Conservation (phyloP, 2,329 filamentous ascomycete species). For the Cercospora sojina region DNA sequence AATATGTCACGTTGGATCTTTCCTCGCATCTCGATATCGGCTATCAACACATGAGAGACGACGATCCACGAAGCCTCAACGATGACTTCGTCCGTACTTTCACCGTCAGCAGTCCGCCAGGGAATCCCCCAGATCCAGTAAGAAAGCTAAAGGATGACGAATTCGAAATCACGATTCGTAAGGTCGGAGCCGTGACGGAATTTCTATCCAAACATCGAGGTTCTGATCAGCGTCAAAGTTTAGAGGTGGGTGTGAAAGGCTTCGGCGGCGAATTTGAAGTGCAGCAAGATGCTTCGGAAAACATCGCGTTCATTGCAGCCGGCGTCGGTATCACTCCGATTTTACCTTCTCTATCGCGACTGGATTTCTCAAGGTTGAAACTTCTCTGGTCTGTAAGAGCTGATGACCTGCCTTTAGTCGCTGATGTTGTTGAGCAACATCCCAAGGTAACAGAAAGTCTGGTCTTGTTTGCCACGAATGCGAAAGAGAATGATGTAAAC, state of each 20-base stretch:
- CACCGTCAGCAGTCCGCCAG: conserved; percentile 67
- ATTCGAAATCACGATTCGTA: conserved; percentile 71
- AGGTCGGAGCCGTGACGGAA: conserved; percentile 66
- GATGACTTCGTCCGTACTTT: conserved; percentile 84
- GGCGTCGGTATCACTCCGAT: conserved; percentile 83
- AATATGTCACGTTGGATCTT: conserved; percentile 77
- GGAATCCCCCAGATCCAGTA: conserved; percentile 30
- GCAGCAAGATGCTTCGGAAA: conserved; percentile 38
- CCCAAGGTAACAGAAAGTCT: conserved; percentile 54
- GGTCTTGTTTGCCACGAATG: conserved; percentile 63
- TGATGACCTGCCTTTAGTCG: conserved; percentile 62
- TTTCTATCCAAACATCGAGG: conserved; percentile 56
- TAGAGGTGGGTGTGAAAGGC: conserved; percentile 68
- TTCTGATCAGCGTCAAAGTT: conserved; percentile 31
- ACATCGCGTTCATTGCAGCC: conserved; percentile 66
- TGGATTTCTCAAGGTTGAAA: conserved; percentile 47
- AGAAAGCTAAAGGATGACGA: conserved; percentile 41
- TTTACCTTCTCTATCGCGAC: conserved; percentile 51
- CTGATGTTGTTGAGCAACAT: conserved; percentile 57
- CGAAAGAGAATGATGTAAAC: conserved; percentile 24
- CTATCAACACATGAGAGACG: conserved; percentile 80
- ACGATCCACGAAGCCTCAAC: conserved; percentile 75
- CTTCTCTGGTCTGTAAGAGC: conserved; percentile 68
- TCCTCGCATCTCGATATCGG: conserved; percentile 66
- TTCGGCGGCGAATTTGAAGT: conserved; percentile 66